A percentile compares a stretch with the other conserved stretches of the same genome.
Evolutionary conservation across 2,329 filamentous ascomycete species (phyloP).

Genomic region (Drechmeria coniospora): DNA sequence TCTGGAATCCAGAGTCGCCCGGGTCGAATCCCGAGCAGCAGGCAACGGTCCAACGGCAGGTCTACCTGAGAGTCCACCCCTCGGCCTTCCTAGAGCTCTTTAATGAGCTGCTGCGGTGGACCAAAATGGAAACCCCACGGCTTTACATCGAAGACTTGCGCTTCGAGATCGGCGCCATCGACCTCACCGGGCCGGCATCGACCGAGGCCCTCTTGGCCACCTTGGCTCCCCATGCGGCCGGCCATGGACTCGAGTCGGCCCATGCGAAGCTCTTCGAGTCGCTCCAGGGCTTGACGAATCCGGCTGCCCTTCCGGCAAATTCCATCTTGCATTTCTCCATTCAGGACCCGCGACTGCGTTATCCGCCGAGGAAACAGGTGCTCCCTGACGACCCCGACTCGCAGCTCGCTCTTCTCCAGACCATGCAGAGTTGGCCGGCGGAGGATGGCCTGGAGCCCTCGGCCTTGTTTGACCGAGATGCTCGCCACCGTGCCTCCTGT

Average conservation of each 20-base stretch:
- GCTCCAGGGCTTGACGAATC: slow-evolving; percentile 46
- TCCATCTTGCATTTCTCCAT: slow-evolving; percentile 58
- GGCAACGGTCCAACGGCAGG: slow-evolving; percentile 18
- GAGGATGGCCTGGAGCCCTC: slow-evolving; percentile 33
- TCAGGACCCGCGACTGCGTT: slow-evolving; percentile 64
- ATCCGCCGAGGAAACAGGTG: slow-evolving; percentile 50
- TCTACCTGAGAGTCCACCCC: slow-evolving; percentile 69
- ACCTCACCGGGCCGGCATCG: slow-evolving; percentile 51
- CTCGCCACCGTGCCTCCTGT: slow-evolving; percentile 47
- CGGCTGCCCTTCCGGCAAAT: slow-evolving; percentile 52
- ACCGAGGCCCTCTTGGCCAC: slow-evolving; percentile 62
- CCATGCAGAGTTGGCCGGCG: slow-evolving; percentile 51
- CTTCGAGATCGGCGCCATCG: slow-evolving; percentile 48
- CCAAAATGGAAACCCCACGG: slow-evolving; percentile 44
- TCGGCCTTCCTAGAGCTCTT: slow-evolving; percentile 60
- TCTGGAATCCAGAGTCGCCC: slow-evolving; percentile 49
- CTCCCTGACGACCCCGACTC: slow-evolving; percentile 21
- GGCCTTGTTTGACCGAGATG: slow-evolving; percentile 52
- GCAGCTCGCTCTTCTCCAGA: slow-evolving; percentile 34
- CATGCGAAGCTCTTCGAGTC: slow-evolving; percentile 35
- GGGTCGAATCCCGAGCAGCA: slow-evolving; percentile 11
- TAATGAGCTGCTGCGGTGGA: slow-evolving; percentile 41
- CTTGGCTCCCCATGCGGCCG: slow-evolving; percentile 36
- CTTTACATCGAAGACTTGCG: slow-evolving; percentile 53
- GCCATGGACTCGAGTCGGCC: slow-evolving; percentile 12